phyloP scores from a whole-genome alignment of 805 yeast genomes.

The Saitoella complicata region DNA sequence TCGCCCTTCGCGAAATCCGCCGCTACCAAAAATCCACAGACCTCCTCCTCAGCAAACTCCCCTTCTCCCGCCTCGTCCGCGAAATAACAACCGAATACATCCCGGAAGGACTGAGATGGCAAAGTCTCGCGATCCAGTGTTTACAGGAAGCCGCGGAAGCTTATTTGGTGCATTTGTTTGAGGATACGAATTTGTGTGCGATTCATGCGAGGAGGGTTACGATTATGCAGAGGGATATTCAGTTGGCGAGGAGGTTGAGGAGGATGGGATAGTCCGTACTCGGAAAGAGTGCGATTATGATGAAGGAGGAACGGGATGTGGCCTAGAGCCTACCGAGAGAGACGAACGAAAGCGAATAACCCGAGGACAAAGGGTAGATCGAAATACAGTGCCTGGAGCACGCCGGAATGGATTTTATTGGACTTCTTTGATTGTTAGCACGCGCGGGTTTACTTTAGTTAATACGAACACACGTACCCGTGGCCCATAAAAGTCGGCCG shows the following conservation, averaged over 20 bases:
- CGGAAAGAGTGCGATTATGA: no score
- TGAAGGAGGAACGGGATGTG: no score
- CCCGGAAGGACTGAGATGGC: constrained; percentile 68
- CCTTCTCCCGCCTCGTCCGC: constrained; percentile 93
- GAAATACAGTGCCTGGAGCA: no score
- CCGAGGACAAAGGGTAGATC: no score
- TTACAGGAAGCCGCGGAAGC: constrained; percentile 98
- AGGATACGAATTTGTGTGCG: constrained; percentile 97
- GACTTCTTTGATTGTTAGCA: no score
- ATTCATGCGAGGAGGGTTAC: constrained; percentile 98
- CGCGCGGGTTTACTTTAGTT: no score
- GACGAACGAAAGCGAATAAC: no score
- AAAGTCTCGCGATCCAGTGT: constrained; percentile 93
- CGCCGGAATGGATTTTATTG: no score
- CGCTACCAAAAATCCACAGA: constrained; percentile 96
- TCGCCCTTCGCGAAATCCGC: constrained; percentile 92
- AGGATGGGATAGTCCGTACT: constrained; percentile 38
- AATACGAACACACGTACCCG: no score
- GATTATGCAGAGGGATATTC: constrained; percentile 95
- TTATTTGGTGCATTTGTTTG: constrained; percentile 86
- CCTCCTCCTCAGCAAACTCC: constrained; percentile 84
- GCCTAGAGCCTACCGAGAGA: no score
- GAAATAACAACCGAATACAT: constrained; percentile 91
- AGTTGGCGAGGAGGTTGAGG: constrained; percentile 93
- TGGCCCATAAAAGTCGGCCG: no score